Evolutionary conservation across 2,329 filamentous ascomycete species (phyloP).

Genomic region (Pseudocercospora musae): DNA sequence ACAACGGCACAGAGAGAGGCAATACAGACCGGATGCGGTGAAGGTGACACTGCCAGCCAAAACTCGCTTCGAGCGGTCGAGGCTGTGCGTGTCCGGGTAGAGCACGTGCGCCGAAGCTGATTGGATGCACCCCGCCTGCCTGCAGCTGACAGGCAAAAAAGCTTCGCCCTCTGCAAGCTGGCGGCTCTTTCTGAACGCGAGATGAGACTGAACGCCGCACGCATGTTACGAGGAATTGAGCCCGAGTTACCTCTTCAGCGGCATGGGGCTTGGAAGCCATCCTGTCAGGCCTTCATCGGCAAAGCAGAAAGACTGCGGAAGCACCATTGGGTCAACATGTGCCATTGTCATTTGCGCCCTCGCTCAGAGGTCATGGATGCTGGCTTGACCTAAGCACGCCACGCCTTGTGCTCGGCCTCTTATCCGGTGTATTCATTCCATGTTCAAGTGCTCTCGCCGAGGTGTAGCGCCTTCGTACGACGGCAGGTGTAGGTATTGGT

Average conservation of each 20-base stretch:
- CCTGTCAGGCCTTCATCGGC: background rate
- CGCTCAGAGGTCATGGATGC: background rate
- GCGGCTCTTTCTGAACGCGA: background rate
- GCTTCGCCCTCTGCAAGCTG: background rate
- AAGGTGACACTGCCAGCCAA: background rate
- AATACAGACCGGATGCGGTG: background rate
- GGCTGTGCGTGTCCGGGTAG: background rate
- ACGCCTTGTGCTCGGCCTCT: background rate
- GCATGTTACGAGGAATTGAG: background rate
- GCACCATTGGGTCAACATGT: background rate
- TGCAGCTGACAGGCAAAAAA: background rate
- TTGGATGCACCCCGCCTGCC: background rate
- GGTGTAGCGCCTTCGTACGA: background rate
- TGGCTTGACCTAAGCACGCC: background rate
- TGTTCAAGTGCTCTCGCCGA: background rate
- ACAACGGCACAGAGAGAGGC: background rate
- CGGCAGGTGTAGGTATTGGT: background rate
- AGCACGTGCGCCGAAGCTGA: background rate
- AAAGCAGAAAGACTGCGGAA: background rate
- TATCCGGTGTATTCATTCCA: background rate
- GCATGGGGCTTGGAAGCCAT: background rate
- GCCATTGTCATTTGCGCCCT: background rate
- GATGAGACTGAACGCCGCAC: background rate
- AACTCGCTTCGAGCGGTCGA: background rate
- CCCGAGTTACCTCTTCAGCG: background rate